Base-by-base conservation (phyloP, 2,329 filamentous ascomycete species). In the Epichloe sylvatica region DNA sequence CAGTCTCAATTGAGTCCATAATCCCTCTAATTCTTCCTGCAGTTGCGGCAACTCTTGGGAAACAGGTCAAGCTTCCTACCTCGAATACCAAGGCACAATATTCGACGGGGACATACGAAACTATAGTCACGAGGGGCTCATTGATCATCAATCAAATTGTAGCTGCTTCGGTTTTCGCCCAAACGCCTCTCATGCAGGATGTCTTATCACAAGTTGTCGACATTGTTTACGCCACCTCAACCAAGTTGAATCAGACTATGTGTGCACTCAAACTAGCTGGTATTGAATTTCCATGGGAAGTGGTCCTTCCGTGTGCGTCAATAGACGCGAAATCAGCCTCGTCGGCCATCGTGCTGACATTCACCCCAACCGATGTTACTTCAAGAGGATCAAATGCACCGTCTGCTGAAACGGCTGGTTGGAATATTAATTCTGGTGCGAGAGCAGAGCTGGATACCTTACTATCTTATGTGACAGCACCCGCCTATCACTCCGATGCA, bases 11-110 rank as follows among this genome's bases (percentile, higher is more conserved):
- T 7, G 33, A 52, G 8, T 49, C 53, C 2, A 33, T 55, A 5
- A 49, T 61, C 3, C 57, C 59, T 5, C 36, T 59, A 2, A 47
- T 61, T 12, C 51, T 61, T 42, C 57, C 57, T 25, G 59, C 58
- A 13, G 44, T 60, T 34, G 53, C 57, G 7, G 45, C 47, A 6
- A 54, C 51, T 19, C 37, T 59, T 6, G 56, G 56, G 2, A 49
- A 50, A 38, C 37, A 43, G 3, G 23, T 53, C 13, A 44, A 54
- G 13, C 40, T 17, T n/a, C 12, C 19, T 17, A 45, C 34, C 12
- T 39, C 53, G 3, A 37, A 41, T 4, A 46, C 21, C 3, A 13
- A 45, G 8, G 12, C 48, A 25, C 30, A 46, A 4, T 51, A 55
- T 33, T 40, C 52, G 41, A 23, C 48, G 2, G 51, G 45, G 35